These are phyloP conservation scores for Xylaria acuta DNA, from an alignment of 495 filamentous ascomycete genomes.

Conservation along the genomic window DNA sequence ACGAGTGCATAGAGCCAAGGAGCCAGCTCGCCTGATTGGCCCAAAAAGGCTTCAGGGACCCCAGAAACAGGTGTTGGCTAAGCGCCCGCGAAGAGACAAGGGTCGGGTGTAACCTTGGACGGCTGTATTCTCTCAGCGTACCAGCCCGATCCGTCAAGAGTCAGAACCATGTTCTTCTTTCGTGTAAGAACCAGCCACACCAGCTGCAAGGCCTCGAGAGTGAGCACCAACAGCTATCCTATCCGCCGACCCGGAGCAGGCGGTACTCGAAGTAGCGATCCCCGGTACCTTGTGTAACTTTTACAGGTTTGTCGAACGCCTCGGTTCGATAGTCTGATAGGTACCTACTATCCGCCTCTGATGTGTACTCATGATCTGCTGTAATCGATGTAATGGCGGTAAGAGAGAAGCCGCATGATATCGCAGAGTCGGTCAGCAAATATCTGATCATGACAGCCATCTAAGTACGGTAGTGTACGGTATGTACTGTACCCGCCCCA, in stretches of 20 bases:
- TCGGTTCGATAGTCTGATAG: neutral
- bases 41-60: slow-evolving; percentile 27
- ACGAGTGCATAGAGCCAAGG: slow-evolving; percentile 27
- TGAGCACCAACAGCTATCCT: slow-evolving; percentile 10
- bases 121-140: slow-evolving; percentile 9
- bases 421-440: slow-evolving; percentile 28
- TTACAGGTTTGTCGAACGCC: slow-evolving; percentile 5
- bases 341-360: slow-evolving; percentile 9
- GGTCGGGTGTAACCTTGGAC: slow-evolving; percentile 26
- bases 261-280: slow-evolving; percentile 2
- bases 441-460: slow-evolving; percentile 15
- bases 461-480: neutral
- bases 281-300: slow-evolving; percentile 7
- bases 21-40: slow-evolving; percentile 20
- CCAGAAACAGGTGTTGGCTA: slow-evolving; percentile 36
- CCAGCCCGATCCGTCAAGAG: slow-evolving; percentile 27
- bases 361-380: slow-evolving; percentile 12
- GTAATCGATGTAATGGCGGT: slow-evolving; percentile 31
- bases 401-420: slow-evolving; percentile 24
- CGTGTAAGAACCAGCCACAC: slow-evolving; percentile 25
- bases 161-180: slow-evolving; percentile 3
- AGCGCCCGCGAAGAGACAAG: slow-evolving; percentile 37
- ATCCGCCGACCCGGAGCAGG: slow-evolving; percentile 1
- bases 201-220: slow-evolving; percentile 1
- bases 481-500: neutral